Evolutionary conservation across 2,329 filamentous ascomycete species (phyloP), one percentile per base, ranked within the genome.

Genomic region (Verticillium longisporum): DNA sequence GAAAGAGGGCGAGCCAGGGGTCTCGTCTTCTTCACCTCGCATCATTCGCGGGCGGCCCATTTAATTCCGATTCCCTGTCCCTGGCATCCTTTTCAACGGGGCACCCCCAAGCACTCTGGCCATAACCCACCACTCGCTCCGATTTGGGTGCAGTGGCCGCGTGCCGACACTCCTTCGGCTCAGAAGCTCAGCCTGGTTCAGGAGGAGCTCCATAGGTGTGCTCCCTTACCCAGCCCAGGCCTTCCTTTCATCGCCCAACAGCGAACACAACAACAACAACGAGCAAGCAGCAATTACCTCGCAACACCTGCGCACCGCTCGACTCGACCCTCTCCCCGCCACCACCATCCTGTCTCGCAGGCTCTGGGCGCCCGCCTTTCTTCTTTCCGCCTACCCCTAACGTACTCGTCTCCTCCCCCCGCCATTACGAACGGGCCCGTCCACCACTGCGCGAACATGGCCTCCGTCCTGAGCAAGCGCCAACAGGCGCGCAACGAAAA

Each of bases 401-500:
- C 37, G 26, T 32, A 57, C 36, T 21, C n/a, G 41, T 26, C 26
- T 26, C 26, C 26, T 26, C 34, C 6, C 36, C 36, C 15, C 37
- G 31, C 31, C 56, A 18, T 45, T 9, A 50, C 34, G 34, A 36
- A 36, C 34, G 45, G 45, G 7, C n/a, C 45, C 45, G 6, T 33
- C 54, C n/a, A 55, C 26, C 26, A 33, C 36, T 21, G 36, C 32
- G 57, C 50, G 60, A 21, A 10, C 66, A 95, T 93, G 90, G 84
- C 90, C 61, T 83, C 84, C 60, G 82, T 86, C 55, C 81, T 96
- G 74, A 97, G 88, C 82, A 99, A 98, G 84, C 92, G 95, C 77
- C 92, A 97, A 80, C 94, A 97, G 83, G 92, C 90, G 81, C 93
- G 95, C 77, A 97, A 99, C 76, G 95, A 99, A 80, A 91, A 91